These are phyloP conservation scores for Endocladia muricata DNA, from an alignment of 31 red algal genomes.

Conservation along the genomic window DNA sequence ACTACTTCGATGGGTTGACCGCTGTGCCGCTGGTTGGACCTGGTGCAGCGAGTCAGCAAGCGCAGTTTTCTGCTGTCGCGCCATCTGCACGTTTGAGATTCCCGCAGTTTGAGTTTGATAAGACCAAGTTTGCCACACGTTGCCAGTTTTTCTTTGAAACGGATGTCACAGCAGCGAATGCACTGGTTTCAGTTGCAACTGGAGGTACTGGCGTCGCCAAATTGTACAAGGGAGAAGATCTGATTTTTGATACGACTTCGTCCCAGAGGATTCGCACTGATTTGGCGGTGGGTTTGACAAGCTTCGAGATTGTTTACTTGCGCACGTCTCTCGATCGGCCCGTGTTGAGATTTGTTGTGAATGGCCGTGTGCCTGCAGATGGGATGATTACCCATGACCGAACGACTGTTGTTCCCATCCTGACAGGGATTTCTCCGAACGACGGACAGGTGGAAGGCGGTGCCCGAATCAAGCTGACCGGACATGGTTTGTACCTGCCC, in stretches of 20 bases:
- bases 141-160: constrained; percentile 65
- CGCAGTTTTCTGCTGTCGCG: constrained; percentile 34
- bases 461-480: constrained; percentile 26
- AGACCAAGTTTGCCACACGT: constrained; percentile 11
- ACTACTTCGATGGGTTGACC: constrained; percentile 35
- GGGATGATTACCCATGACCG: constrained; percentile 37
- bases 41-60: neutral
- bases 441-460: constrained; percentile 33
- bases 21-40: constrained; percentile 11
- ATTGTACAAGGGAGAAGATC: constrained; percentile 66
- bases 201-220: constrained; percentile 22
- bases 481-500: constrained; percentile 61
- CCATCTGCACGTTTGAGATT: constrained; percentile 32
- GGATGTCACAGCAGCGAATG: neutral
- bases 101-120: constrained; percentile 38
- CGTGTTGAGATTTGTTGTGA: constrained; percentile 38
- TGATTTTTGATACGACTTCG: constrained; percentile 33
- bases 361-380: constrained; percentile 22
- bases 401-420: constrained; percentile 49
- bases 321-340: constrained; percentile 26
- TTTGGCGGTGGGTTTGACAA: constrained; percentile 31
- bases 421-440: constrained; percentile 21
- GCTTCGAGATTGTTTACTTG: constrained; percentile 49
- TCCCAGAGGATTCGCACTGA: constrained; percentile 3
- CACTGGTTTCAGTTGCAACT: constrained; percentile 18